Evolutionary conservation across 257 asterid genomes (phyloP), one percentile per base, ranked within the genome.

Genomic region (Solanum clarkiae): DNA sequence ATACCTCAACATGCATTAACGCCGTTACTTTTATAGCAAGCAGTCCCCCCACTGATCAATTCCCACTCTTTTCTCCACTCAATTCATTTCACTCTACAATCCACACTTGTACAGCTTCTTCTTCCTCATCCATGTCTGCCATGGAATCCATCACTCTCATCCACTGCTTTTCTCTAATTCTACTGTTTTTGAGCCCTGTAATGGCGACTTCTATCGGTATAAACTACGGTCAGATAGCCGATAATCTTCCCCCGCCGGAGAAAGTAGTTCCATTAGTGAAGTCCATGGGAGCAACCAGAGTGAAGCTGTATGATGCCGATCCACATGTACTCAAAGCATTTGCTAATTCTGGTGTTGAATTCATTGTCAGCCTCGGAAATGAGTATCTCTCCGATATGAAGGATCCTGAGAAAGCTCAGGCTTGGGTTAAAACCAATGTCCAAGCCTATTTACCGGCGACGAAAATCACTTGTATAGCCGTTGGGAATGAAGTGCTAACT

Each of bases 161-260:
- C 3, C 32, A 44, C 20, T 42, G 13, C 11, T 49, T n/a, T 1
- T 42, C 26, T 68, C 15, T 83, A 83, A 45, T 83, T 32, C 53
- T 68, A 83, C 20, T 18, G 86, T 49, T 83, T 29, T 32, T 7
- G 80, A 86, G 69, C 86, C 89, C 56, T 22, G 72, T 83, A 71
- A 90, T 86, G 59, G 70, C 83, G 15, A 24, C 24, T 17, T 80
- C 94, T 7, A 85, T 95, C 3, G 97, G 97, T 81, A 89, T 95
- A 82, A 95, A 95, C 97, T 95, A 95, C 87, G 98, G 99, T 65
- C 97, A 90, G 86, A 82, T 95, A n/a, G 99, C 97, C 5, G 84
- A 93, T 94, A 94, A 95, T 84, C 95, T 95, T 51, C 99, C 98
- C 4, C 85, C 93, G 18, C 98, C 99, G 0, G 91, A 91, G 10